These are phyloP conservation scores for Dendrothele bispora DNA, from an alignment of 768 basidiomycete genomes.

Conservation along the genomic window DNA sequence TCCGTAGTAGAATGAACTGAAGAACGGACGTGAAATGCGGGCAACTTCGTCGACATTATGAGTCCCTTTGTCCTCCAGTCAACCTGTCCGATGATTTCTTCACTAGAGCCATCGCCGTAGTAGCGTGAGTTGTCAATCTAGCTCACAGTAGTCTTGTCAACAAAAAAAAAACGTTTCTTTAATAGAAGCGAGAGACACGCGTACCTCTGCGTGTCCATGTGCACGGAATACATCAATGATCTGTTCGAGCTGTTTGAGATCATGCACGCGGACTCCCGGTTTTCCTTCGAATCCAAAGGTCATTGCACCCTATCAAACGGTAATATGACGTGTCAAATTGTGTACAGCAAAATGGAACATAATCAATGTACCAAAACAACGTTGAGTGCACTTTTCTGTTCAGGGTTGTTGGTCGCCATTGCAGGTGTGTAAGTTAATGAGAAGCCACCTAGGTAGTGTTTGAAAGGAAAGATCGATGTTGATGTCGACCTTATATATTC, in stretches of 20 bases:
- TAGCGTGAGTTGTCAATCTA: slow-evolving; percentile 13
- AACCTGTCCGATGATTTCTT: slow-evolving; percentile 38
- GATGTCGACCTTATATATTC: too few relatives aligned
- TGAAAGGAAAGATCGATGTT: too few relatives aligned
- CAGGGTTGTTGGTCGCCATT: too few relatives aligned
- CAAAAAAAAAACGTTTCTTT: background rate
- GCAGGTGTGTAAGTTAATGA: too few relatives aligned
- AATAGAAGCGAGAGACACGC: background rate
- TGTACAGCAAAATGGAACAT: background rate
- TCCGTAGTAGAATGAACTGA: too few relatives aligned
- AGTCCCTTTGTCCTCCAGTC: slow-evolving; percentile 41
- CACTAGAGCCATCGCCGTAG: slow-evolving; percentile 11
- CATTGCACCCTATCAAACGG: slow-evolving; percentile 8
- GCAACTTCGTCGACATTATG: slow-evolving; percentile 48
- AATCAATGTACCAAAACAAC: slow-evolving; percentile 11
- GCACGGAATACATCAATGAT: slow-evolving; percentile 45
- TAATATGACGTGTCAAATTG: background rate
- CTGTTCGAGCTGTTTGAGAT: slow-evolving; percentile 10
- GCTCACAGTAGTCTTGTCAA: background rate
- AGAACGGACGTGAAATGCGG: slow-evolving; percentile 28
- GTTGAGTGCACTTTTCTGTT: slow-evolving; percentile 13
- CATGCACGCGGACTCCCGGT: slow-evolving; percentile 7
- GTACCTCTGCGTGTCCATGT: slow-evolving; percentile 45
- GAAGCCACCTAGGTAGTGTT: too few relatives aligned
- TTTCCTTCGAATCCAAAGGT: slow-evolving; percentile 12